Base-by-base conservation (phyloP, 345 rosid genomes). In the Pelargonium nanum region DNA sequence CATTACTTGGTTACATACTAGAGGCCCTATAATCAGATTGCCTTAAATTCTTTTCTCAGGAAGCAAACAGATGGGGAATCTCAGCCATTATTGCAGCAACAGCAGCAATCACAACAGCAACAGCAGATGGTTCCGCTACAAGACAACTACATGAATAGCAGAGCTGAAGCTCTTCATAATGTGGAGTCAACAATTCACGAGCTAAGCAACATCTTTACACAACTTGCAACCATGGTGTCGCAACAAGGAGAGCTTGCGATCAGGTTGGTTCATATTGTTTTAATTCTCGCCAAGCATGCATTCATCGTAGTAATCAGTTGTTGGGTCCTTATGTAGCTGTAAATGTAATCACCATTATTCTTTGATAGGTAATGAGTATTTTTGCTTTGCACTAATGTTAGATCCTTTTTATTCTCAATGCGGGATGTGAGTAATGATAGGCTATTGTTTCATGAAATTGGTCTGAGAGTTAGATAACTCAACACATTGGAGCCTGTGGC, bases 171-270 rank as follows among this genome's bases (percentile, higher is more conserved):
- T 23, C 78, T 83, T 69, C 88, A 76, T 26, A 83, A 78, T 63
- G 85, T 83, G 52, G 85, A 83, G 70, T 83, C 88, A 26, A 83
- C 88, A 54, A 83, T 83, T 67, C 88, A 83, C 57, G 88, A 83
- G 64, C 60, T 40, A 40, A 17, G 74, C 63, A 70, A 53, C 57
- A 74, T 74, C 52, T 74, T 74, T 60, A 74, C 78, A 6, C 78
- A 74, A 48, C 60, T 74, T 26, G 74, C 74, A 26, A 70, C 74
- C n/a, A 74, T 74, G 78, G 78, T 74, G 55, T 70, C 78, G 19
- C 78, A 74, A 51, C 78, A 74, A 67, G 78, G 78, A 67, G 75
- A 74, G 66, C 78, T 74, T 67, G 88, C 88, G 51, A 74, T 74
- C 58, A 74, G 78, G 78, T 74, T 45, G 65, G 4, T 52, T 20